Evolutionary conservation across 2,329 filamentous ascomycete species (phyloP), one percentile per base, ranked within the genome.

Genomic region (Atkinsonella hypoxylon): DNA sequence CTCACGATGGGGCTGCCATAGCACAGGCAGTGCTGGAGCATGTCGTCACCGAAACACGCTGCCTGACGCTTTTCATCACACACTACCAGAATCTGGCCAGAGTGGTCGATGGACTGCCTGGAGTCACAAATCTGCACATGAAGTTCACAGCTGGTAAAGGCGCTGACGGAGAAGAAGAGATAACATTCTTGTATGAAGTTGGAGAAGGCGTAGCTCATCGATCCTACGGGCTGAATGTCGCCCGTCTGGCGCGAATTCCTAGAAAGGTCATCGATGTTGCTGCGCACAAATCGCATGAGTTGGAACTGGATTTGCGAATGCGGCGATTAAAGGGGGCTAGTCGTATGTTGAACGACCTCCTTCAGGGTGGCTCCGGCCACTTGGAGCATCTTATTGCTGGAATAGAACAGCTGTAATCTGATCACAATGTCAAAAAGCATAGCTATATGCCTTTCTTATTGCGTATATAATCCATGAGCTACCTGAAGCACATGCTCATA

Each of bases 1-100:
- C 93, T 10, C 89, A 97, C 64, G 93, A 98, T 65, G 93, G 93
- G 50, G 89, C 95, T 5, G 93, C 93, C 51, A 97, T 98, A 59
- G 93, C 93, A 1, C 85, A 95, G 59, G 87, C 89, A 22, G 93
- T 98, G 5, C 75, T 98, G 6, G 82, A 91, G 53, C 83, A 94
- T 61, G 79, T 97, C 54, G 84, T 94, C 26, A 76, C 81, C 22
- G 78, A 89, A 15, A 77, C 83, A 0, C 75, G 77, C 49, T 88
- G 88, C 54, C 74, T 96, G 45, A 95, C 89, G 6, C 75, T 98
- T 41, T 98, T 98, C 72, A 95, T 98, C 65, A 98, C 93, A 3
- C 93, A 98, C 69, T 98, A 98, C 66, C 93, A 98, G 69, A 84
- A 83, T 56, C 78, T 98, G 1, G 81, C 82, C 10, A 71, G 73